Conservation (phyloP, 208 protist species). For the Crithidia acanthocephali region DNA sequence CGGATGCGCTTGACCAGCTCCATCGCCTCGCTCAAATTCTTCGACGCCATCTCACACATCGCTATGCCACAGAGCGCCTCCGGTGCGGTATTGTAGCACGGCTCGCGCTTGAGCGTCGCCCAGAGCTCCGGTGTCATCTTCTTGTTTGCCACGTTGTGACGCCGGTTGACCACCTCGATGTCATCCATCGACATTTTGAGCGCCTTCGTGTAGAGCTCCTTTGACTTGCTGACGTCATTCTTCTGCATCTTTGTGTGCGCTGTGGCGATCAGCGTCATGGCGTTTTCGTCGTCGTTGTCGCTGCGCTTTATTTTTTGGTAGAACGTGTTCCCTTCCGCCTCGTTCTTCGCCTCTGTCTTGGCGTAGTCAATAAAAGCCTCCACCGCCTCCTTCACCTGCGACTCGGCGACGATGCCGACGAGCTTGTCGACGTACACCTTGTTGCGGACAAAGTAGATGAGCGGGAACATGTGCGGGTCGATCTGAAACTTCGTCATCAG, state of each 20-base stretch:
- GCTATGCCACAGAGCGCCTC: constrained; percentile 81
- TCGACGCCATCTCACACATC: constrained; percentile 72
- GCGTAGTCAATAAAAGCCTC: constrained; percentile 89
- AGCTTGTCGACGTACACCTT: constrained; percentile 73
- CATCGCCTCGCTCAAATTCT: constrained; percentile 55
- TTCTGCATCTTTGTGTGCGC: constrained; percentile 70
- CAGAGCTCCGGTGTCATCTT: constrained; percentile 76
- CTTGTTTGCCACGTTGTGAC: constrained; percentile 65
- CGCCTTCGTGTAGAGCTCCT: constrained; percentile 73
- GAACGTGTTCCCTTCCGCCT: constrained; percentile 58
- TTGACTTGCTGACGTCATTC: constrained; percentile 74
- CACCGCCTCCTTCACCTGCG: constrained; percentile 86
- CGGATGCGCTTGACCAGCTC: constrained; percentile 50
- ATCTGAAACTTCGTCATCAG: constrained; percentile 71
- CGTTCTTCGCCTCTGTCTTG: constrained; percentile 61
- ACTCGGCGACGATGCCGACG: constrained; percentile 78
- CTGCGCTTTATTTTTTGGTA: constrained; percentile 62
- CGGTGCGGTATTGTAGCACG: constrained; percentile 82
- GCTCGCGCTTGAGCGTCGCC: constrained; percentile 71
- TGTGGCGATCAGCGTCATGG: constrained; percentile 78
- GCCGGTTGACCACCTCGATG: constrained; percentile 56
- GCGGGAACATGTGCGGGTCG: constrained; percentile 81
- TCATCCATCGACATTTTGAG: constrained; percentile 54
- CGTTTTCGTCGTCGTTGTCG: constrained; percentile 90
- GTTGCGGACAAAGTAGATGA: constrained; percentile 87